phyloP scores from a whole-genome alignment of 768 basidiomycete genomes.

The Suillus lakei region DNA sequence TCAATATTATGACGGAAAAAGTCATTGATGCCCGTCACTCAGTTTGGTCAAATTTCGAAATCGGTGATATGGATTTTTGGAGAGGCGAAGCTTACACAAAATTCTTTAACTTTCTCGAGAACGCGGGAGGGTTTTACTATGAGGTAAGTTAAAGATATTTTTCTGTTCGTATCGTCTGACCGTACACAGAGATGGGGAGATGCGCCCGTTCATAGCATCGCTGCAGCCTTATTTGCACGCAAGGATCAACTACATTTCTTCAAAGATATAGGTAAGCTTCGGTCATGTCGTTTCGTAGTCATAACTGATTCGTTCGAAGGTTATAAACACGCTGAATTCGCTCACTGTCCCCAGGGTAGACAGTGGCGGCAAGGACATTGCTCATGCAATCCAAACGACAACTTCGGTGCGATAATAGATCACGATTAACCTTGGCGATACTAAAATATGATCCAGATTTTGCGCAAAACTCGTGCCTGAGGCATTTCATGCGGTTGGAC shows the following conservation, averaged over 20 bases:
- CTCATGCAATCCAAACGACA: conserved; percentile 80
- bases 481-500: conserved; percentile 30
- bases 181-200: conserved; percentile 83
- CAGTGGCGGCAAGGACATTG: conserved; percentile 80
- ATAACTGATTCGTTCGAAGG: conserved; percentile 27
- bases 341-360: conserved; percentile 82
- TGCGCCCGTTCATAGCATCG: conserved; percentile 89
- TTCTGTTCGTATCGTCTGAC: conserved; percentile 8
- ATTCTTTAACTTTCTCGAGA: conserved; percentile 83
- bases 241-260: conserved; percentile 96
- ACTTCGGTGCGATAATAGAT: conserved; percentile 59
- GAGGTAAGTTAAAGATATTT: conserved; percentile 50
- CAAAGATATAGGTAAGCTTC: conserved; percentile 72
- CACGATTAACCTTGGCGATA: conserved; percentile 4
- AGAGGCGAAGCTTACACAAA: conserved; percentile 78
- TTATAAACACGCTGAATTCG: conserved; percentile 93
- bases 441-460: conserved; percentile 25
- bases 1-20: neutral
- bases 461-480: conserved; percentile 32
- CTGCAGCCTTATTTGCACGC: conserved; percentile 84
- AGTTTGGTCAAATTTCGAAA: conserved; percentile 97
- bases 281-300: neutral
- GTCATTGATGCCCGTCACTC: neutral
- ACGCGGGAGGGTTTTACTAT: conserved; percentile 86
- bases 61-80: conserved; percentile 85